Evolutionary conservation across 345 rosid species (phyloP).

Genomic region (Citrus mangshanensis): DNA sequence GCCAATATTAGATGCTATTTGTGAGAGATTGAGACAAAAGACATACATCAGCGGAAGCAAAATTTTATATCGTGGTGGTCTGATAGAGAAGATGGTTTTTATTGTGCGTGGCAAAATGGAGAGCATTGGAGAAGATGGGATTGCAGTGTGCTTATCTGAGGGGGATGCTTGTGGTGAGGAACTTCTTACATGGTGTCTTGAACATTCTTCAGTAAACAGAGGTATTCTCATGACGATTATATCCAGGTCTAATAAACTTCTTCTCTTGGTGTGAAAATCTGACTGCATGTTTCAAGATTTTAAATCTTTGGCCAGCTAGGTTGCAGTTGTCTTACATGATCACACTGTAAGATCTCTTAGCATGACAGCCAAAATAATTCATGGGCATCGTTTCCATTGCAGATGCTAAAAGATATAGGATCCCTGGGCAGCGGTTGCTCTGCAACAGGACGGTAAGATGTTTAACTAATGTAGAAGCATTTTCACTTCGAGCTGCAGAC

Average conservation of each 20-base stretch:
- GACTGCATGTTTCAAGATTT: neutral
- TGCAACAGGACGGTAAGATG: slow-evolving; percentile 68
- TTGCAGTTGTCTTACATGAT: neutral
- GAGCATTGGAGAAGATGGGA: slow-evolving; percentile 61
- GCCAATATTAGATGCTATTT: slow-evolving; percentile 59
- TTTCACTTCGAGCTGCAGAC: slow-evolving; percentile 73
- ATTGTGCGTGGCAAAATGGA: slow-evolving; percentile 82
- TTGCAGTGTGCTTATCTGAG: slow-evolving; percentile 39
- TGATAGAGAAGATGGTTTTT: slow-evolving; percentile 79
- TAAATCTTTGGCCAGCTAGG: neutral
- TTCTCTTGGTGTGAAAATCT: neutral
- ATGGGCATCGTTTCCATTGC: slow-evolving; percentile 10
- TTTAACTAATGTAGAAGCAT: slow-evolving; percentile 77
- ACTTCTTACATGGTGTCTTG: slow-evolving; percentile 89
- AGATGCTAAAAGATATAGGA: slow-evolving; percentile 57
- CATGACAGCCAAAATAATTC: slow-evolving; percentile 4
- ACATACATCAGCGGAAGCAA: slow-evolving; percentile 64
- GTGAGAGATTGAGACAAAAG: slow-evolving; percentile 70
- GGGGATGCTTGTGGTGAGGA: slow-evolving; percentile 91
- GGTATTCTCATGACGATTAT: slow-evolving; percentile 32
- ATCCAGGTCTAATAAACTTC: neutral
- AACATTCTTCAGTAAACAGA: slow-evolving; percentile 57
- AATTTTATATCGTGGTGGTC: slow-evolving; percentile 51
- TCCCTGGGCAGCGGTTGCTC: slow-evolving; percentile 39
- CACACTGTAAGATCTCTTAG: neutral